These are phyloP conservation scores for Cyclanthera cordifolia DNA, from an alignment of 306 rosid species.

Conservation along the genomic window DNA sequence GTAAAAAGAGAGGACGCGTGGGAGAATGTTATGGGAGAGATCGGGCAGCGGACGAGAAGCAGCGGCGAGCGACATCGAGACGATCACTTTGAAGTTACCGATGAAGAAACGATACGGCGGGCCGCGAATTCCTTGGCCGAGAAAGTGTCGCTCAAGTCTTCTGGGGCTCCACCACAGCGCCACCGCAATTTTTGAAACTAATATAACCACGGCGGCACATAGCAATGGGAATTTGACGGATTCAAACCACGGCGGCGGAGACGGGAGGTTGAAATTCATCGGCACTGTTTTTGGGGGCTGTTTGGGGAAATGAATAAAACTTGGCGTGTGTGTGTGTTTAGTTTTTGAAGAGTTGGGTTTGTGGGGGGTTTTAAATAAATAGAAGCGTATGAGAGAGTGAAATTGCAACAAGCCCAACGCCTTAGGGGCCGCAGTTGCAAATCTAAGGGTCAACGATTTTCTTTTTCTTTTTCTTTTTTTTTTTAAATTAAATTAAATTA, in stretches of 20 bases:
- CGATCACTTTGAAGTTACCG: slow-evolving; percentile 72
- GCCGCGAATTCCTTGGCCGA: slow-evolving; percentile 76
- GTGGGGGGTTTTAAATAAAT: background rate
- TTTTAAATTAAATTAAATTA: too few relatives aligned
- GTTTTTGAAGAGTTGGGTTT: background rate
- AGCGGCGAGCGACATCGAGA: slow-evolving; percentile 72
- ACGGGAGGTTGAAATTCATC: slow-evolving; percentile 32
- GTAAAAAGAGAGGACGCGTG: slow-evolving; percentile 87
- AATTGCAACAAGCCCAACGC: slow-evolving; percentile 63
- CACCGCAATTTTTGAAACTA: slow-evolving; percentile 30
- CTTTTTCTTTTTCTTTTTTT: too few relatives aligned
- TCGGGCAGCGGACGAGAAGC: slow-evolving; percentile 82
- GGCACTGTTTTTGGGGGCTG: background rate
- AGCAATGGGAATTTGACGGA: slow-evolving; percentile 20
- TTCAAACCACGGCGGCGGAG: slow-evolving; percentile 29
- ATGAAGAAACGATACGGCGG: slow-evolving; percentile 96
- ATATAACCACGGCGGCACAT: slow-evolving; percentile 17
- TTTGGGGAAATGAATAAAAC: background rate
- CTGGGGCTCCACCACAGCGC: slow-evolving; percentile 88
- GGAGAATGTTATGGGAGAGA: slow-evolving; percentile 82
- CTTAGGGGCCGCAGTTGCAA: slow-evolving; percentile 92
- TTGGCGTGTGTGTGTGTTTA: background rate
- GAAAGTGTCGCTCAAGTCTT: slow-evolving; percentile 59
- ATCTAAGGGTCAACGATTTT: slow-evolving; percentile 7
- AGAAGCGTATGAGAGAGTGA: background rate